These are phyloP conservation scores for Dorcoceras hygrometricum DNA, from an alignment of 257 asterid genomes.

Conservation along the genomic window DNA sequence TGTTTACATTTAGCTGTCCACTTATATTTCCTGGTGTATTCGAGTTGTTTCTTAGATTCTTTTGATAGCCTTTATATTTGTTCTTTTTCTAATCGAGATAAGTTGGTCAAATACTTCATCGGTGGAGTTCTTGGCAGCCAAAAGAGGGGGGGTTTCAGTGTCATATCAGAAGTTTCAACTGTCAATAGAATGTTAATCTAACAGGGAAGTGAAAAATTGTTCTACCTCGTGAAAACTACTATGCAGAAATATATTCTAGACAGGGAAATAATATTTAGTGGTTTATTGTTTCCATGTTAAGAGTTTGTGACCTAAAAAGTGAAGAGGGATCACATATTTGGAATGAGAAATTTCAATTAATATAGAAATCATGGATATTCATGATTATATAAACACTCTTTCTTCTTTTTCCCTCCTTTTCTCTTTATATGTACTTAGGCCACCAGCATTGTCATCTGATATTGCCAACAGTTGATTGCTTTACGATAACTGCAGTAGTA, in stretches of 20 bases:
- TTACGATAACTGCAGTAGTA: not conserved
- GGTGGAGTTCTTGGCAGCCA: slow-evolving; percentile 6
- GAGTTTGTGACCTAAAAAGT: not conserved
- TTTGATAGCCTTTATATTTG: not conserved
- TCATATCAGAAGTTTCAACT: not conserved
- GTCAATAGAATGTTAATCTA: not conserved
- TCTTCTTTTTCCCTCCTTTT: not conserved
- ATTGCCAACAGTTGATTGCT: not conserved
- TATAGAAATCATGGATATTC: not conserved
- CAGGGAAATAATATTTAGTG: not conserved
- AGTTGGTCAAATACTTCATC: not conserved
- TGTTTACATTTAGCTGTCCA: not conserved
- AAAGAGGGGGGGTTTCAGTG: not conserved
- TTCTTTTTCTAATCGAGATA: not conserved
- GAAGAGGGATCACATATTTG: not conserved
- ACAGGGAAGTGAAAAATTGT: not conserved
- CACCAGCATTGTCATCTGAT: not conserved
- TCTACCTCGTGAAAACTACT: not conserved
- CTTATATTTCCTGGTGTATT: not conserved
- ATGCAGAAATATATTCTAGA: not conserved
- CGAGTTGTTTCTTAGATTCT: not conserved
- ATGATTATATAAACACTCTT: not conserved
- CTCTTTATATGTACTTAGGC: not conserved
- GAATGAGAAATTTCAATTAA: not conserved
- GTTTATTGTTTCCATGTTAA: not conserved